Base-by-base conservation (phyloP, 306 rosid species). In the Glycine latifolia region DNA sequence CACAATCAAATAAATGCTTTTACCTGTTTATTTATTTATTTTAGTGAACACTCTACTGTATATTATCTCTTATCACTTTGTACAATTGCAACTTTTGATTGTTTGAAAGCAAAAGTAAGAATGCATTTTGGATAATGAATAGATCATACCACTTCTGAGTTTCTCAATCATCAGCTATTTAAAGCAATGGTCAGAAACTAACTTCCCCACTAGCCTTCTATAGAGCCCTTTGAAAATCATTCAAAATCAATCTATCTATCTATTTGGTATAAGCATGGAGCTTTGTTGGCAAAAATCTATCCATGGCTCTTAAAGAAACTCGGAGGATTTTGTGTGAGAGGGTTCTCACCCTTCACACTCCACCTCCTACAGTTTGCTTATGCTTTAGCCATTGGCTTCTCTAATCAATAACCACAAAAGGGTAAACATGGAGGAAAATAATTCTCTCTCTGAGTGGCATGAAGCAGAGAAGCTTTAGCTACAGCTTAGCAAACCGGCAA, bases 401-500 rank as follows among this genome's bases (percentile, higher is more conserved):
- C 4, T 68, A 10, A 33, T 73, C 37, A 67, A 4, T 14, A 12
- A 35, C 67, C 37, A 66, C 35, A 2, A 48, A 39, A 50, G 58
- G 70, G 49, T 26, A 8, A 20, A 10, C 9, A 39, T 71, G 73
- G 71, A 77, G 75, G 60, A 84, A 17, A 66, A 71, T 43, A 3
- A 16, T 53, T 81, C 80, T 54, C 69, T 81, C 80, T 54, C 69
- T 73, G 53, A n/a, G 61, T n/a, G 17, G 73, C 16, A 50, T 69
- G 69, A 48, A 79, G 75, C 63, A 49, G 65, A 52, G 84, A 77
- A 17, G 78, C 85, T 79, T 75, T 85, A 91, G 91, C 81, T 79
- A 54, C 9, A 70, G 87, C 87, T 9, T 53, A 48, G 89, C 85
- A 75, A 80, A 90, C 92, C 97, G 96, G 97, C 97, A 93, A 91